phyloP scores from a whole-genome alignment of 805 yeast genomes.

The Nakazawaea ishiwadae region DNA sequence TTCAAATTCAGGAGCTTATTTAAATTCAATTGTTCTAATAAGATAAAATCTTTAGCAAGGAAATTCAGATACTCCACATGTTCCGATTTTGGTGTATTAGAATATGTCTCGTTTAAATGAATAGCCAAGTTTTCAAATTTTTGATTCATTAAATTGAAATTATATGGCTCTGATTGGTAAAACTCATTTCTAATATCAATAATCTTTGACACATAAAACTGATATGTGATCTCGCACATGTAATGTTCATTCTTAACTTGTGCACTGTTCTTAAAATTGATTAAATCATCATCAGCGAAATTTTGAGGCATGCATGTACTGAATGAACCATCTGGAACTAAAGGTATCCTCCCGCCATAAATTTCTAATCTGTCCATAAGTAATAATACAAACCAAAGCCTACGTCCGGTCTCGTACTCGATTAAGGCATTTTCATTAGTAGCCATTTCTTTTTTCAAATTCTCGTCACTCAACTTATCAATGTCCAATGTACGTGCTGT shows the following conservation, averaged over 20 bases:
- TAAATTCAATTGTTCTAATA: not conserved
- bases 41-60: not conserved
- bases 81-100: not conserved
- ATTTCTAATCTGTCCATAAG: not conserved
- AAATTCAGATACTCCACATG: not conserved
- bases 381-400: not conserved
- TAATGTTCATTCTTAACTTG: not conserved
- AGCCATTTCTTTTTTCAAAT: not conserved
- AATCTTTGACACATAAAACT: not conserved
- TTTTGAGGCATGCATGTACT: not conserved
- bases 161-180: not conserved
- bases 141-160: not conserved
- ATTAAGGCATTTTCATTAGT: not conserved
- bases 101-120: not conserved
- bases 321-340: not conserved
- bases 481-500: not conserved
- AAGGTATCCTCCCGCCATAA: not conserved
- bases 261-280: not conserved
- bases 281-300: not conserved
- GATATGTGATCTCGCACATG: not conserved
- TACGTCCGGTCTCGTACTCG: not conserved
- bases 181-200: not conserved
- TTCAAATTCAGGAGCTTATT: not conserved
- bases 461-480: not conserved
- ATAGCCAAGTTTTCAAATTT: not conserved